These are phyloP conservation scores for Crucihimalaya himalaica DNA, from an alignment of 345 rosid species.

Conservation along the genomic window DNA sequence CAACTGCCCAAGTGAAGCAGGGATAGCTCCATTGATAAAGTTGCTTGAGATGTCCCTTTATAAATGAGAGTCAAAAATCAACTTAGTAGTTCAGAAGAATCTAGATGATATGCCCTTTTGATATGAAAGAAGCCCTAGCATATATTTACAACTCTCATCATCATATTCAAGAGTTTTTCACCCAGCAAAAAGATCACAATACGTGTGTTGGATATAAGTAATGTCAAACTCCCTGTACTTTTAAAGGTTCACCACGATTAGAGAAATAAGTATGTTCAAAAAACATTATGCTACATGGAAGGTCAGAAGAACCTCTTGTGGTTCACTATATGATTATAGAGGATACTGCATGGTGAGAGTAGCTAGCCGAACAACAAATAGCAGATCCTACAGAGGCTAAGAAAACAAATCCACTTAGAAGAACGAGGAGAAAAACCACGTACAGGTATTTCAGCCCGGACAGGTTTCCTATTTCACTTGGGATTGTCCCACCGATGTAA, in stretches of 20 bases:
- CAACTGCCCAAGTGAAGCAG: conserved; percentile 75
- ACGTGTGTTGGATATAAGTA: background rate
- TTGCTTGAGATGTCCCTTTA: conserved; percentile 85
- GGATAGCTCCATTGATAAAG: conserved; percentile 66
- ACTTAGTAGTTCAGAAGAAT: conserved; percentile 1
- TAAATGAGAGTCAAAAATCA: conserved; percentile 18
- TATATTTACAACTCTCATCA: conserved; percentile 16
- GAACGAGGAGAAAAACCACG: conserved; percentile 41
- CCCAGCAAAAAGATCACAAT: background rate
- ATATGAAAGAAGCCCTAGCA: conserved; percentile 9
- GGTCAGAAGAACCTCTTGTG: conserved; percentile 22
- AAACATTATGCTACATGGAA: background rate
- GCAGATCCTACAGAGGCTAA: conserved; percentile 9
- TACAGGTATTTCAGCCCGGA: conserved; percentile 68
- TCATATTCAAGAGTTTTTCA: background rate
- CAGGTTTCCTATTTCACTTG: conserved; percentile 85
- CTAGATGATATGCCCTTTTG: conserved; percentile 24
- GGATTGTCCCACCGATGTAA: conserved; percentile 78
- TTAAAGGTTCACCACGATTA: conserved; percentile 9
- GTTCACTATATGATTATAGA: conserved; percentile 1
- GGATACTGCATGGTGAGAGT: conserved; percentile 1
- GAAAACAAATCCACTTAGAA: background rate
- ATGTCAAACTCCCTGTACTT: conserved; percentile 10
- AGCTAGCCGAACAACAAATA: background rate
- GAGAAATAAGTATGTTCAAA: background rate